Base-by-base conservation (phyloP, 441 rosid genomes). In the Viola pubescens region DNA sequence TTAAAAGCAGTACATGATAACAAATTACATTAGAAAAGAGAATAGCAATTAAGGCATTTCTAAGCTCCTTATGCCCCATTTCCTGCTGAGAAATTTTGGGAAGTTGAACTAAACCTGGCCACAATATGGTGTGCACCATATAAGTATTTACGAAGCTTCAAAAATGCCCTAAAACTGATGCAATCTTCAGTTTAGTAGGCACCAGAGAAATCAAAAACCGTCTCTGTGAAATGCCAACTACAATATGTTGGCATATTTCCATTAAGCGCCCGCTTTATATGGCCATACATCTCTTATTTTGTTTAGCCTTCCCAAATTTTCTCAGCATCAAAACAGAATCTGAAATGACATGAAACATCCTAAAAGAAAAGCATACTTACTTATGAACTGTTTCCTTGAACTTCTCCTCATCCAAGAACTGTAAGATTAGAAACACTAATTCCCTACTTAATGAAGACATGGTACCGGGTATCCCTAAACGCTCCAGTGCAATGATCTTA, bases 391-490 rank as follows among this genome's bases (percentile, higher is more conserved):
- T 70, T 45, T 75, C 82, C 53, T 72, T 81, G 59, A 72, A 83
- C 70, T 83, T 81, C 75, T 83, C 88, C 56, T 83, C 88, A 7
- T 81, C 86, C 13, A 83, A 74, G 67, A 83, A 83, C 70, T 83
- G 88, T 56, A 83, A 82, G 56, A 83, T 83, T 58, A 83, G 70
- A 53, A 83, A 81, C 45, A 83, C 85, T n/a, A 83, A 69, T 46
- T 83, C 88, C 58, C 84, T 79, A 56, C 85, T 81, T 16, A 83
- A 64, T 42, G 88, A 83, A 52, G 85, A 75, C 88, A 83, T 83
- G 7, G 73, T 78, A 70, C 77, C 76, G 58, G 78, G 71, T 60
- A 71, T 69, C 60, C 82, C 79, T 75, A 81, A 63, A 60, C 78
- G 76, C 72, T 76, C 83, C 79, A 79, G 81, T 47, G 78, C 76